A percentile compares a stretch with the other conserved stretches of the same genome.
Conservation (phyloP, 1,284 basidiomycete genomes). For the Gymnopus androsaceus region DNA sequence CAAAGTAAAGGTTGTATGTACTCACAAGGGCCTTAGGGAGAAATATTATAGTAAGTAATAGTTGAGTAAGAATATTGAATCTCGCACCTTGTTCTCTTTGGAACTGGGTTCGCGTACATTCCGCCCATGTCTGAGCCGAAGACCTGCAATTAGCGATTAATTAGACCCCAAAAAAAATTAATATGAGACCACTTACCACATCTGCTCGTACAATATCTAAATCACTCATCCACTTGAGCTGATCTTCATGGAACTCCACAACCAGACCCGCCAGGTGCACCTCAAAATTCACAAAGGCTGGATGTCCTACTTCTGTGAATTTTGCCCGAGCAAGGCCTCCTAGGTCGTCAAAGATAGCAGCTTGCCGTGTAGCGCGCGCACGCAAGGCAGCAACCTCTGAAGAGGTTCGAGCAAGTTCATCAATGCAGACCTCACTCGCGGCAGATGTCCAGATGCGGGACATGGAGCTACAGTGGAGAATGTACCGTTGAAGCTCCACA, state of each 20-base stretch:
- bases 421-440: not conserved
- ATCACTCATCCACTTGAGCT: not conserved
- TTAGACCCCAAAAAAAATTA: not conserved
- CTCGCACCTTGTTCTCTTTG: not conserved
- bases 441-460: conserved; percentile 12
- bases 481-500: conserved; percentile 22
- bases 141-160: not conserved
- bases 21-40: too few species aligned
- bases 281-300: not conserved
- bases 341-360: conserved; percentile 1
- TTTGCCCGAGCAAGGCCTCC: not conserved
- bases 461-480: conserved; percentile 15
- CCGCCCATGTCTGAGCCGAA: not conserved
- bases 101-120: not conserved
- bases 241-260: not conserved
- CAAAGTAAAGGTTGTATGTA: too few species aligned
- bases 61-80: too few species aligned
- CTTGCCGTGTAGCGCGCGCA: conserved; percentile 1
- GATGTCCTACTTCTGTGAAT: not conserved
- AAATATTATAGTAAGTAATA: too few species aligned
- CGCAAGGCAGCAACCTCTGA: conserved; percentile 11
- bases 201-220: not conserved
- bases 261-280: not conserved
- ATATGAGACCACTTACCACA: not conserved
- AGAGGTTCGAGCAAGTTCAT: not conserved